Evolutionary conservation across 2,329 filamentous ascomycete genomes (phyloP).

Genomic region (Fonsecaea pugnacius): DNA sequence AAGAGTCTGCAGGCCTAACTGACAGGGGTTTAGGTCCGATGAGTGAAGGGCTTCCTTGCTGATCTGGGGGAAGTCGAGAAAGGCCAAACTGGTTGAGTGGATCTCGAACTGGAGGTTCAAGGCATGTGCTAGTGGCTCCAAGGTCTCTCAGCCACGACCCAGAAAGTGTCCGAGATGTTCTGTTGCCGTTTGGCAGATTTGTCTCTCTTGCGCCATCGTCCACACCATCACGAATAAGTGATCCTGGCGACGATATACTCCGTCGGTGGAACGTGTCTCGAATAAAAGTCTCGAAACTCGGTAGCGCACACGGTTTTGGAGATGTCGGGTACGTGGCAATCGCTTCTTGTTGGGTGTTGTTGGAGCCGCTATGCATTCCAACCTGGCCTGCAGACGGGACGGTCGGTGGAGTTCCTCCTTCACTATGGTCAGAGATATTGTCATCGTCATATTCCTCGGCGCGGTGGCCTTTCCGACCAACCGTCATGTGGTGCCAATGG

Average conservation of each 20-base stretch:
- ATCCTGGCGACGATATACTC: conserved; percentile 25
- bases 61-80: neutral
- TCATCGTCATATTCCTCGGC: conserved; percentile 27
- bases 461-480: conserved; percentile 50
- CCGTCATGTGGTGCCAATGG: conserved; percentile 81
- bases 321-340: neutral
- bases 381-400: conserved; percentile 6
- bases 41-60: neutral
- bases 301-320: conserved; percentile 17
- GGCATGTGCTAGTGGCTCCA: neutral
- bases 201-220: conserved; percentile 5
- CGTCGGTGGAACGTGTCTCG: conserved; percentile 28
- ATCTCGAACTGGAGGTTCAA: neutral
- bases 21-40: neutral
- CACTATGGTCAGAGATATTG: conserved; percentile 21
- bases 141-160: conserved; percentile 23
- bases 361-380: neutral
- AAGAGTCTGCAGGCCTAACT: neutral
- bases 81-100: neutral
- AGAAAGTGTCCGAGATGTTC: conserved; percentile 21
- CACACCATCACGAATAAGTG: neutral
- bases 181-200: conserved; percentile 16
- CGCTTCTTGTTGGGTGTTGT: neutral
- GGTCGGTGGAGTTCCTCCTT: conserved; percentile 14
- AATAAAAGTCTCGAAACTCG: conserved; percentile 31